Evolutionary conservation across 192 early-diverging fungal species (phyloP).

Genomic region (Podila clonocystis): DNA sequence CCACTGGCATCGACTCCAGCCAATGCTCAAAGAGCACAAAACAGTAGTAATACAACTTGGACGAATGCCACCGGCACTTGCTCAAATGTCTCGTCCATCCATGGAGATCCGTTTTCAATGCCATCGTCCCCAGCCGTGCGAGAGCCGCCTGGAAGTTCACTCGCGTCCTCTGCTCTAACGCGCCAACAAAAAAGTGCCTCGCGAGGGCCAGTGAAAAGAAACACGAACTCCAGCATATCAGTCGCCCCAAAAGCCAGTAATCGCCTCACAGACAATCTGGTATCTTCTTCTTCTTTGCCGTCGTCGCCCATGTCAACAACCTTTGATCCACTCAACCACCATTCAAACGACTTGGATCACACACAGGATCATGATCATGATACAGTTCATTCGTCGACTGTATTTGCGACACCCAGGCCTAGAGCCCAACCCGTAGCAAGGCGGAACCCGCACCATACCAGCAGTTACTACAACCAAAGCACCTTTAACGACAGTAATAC

Average conservation of each 20-base stretch:
- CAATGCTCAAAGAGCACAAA: background rate
- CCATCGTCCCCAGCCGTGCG: background rate
- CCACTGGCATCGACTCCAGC: background rate
- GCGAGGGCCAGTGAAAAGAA: background rate
- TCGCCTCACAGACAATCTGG: background rate
- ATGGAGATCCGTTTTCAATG: conserved; percentile 25
- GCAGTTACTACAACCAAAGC: background rate
- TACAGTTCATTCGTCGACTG: background rate
- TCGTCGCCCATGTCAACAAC: background rate
- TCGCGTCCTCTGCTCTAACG: background rate
- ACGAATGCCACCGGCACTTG: background rate
- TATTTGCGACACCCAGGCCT: background rate
- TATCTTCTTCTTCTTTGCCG: background rate
- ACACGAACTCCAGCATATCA: background rate
- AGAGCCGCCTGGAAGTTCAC: background rate
- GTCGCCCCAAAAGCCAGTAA: conserved; percentile 5
- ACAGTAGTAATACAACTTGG: background rate
- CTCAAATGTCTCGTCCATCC: background rate
- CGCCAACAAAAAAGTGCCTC: conserved; percentile 1
- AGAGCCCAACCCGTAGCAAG: background rate
- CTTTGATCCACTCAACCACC: background rate
- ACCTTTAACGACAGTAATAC: background rate
- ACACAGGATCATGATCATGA: background rate
- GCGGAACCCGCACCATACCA: background rate
- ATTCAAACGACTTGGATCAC: background rate